These are phyloP conservation scores for Pichia sp. DNA, from an alignment of 1,139 yeast genomes.

Conservation along the genomic window DNA sequence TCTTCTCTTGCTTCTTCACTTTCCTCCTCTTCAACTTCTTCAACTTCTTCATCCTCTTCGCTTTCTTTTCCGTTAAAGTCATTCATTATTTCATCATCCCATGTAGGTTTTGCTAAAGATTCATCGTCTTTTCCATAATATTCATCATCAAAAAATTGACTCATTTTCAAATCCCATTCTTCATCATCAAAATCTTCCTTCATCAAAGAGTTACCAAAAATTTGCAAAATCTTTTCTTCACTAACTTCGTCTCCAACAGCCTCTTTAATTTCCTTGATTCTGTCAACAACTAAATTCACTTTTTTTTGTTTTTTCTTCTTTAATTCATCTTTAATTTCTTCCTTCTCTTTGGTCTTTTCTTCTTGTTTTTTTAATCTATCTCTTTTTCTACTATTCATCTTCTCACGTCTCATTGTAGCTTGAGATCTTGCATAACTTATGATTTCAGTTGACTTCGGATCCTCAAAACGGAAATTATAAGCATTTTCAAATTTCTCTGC, in stretches of 20 bases:
- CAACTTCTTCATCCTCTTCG: conserved; percentile 32
- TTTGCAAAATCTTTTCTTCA: conserved; percentile 54
- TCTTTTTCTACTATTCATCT: conserved; percentile 68
- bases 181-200: conserved; percentile 87
- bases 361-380: conserved; percentile 70
- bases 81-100: conserved; percentile 43
- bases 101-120: conserved; percentile 39
- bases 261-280: conserved; percentile 68
- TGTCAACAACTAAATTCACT: conserved; percentile 69
- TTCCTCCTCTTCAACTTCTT: conserved; percentile 22
- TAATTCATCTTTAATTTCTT: conserved; percentile 54
- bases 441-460: conserved; percentile 84
- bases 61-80: conserved; percentile 19
- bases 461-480: conserved; percentile 92
- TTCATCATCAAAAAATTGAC: conserved; percentile 78
- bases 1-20: conserved; percentile 29
- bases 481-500: conserved; percentile 89
- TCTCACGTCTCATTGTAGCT: conserved; percentile 82
- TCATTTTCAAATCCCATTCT: conserved; percentile 88
- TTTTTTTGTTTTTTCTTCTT: conserved; percentile 71
- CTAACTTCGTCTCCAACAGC: conserved; percentile 77
- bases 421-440: conserved; percentile 96
- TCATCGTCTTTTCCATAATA: conserved; percentile 38
- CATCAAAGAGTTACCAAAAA: conserved; percentile 67
- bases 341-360: conserved; percentile 44